phyloP scores from a whole-genome alignment of 139 green algal species.

The Coccomyxa sp. region DNA sequence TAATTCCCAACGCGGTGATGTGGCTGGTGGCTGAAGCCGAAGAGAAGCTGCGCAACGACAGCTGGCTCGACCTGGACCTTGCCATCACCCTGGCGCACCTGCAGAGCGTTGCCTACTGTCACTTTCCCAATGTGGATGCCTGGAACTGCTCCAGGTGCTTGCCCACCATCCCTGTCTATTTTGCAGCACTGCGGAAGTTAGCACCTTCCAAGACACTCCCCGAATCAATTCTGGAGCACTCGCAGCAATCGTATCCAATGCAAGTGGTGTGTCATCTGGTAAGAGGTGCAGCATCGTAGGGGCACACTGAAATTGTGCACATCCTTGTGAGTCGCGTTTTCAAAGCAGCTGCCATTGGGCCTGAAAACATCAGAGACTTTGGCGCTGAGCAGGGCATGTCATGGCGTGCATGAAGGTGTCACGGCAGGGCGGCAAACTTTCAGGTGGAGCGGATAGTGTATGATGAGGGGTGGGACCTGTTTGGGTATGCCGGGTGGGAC shows the following conservation, averaged over 20 bases:
- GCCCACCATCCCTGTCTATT: neutral
- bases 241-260: too few relatives aligned
- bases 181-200: neutral
- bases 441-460: slow-evolving; percentile 37
- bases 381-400: too few relatives aligned
- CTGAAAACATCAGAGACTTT: too few relatives aligned
- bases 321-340: too few relatives aligned
- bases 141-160: slow-evolving; percentile 77
- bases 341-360: too few relatives aligned
- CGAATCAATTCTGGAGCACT: neutral
- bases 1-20: slow-evolving; percentile 5
- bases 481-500: slow-evolving; percentile 63
- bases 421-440: slow-evolving; percentile 24
- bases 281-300: too few relatives aligned
- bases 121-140: slow-evolving; percentile 28
- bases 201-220: neutral
- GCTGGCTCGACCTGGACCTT: slow-evolving; percentile 29
- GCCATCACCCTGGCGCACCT: slow-evolving; percentile 37
- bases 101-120: slow-evolving; percentile 66
- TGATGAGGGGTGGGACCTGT: slow-evolving; percentile 67
- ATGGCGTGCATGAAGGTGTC: slow-evolving; percentile 12
- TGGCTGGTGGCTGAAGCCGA: slow-evolving; percentile 23
- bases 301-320: too few relatives aligned
- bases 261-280: neutral
- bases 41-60: slow-evolving; percentile 2